Base-by-base conservation (phyloP, 345 rosid genomes). In the Sisymbrium irio region DNA sequence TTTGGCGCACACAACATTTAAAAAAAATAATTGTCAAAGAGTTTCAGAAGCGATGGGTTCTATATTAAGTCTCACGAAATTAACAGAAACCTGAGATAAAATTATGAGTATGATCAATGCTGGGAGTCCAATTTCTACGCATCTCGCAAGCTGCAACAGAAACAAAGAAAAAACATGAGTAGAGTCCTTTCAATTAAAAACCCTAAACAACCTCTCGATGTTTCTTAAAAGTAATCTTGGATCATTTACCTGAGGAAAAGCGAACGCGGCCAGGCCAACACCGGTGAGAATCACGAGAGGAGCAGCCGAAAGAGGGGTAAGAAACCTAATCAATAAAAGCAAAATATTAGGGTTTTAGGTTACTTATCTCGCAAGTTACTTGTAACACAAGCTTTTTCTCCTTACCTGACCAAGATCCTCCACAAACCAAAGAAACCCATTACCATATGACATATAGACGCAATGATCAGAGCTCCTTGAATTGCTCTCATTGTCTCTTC, bases 261-360 rank as follows among this genome's bases (percentile, higher is more conserved):
- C 93, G 25, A 35, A 82, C 1, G 79, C 82, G 42, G 81, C 85
- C 4, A 91, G 90, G 65, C 98, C 97, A 25, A 91, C 86, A 18
- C 89, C 97, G 8, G 94, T 90, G 59, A 94, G 96, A 82, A 85
- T 82, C 28, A 89, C 96, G 22, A 89, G 83, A 65, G 98, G 98
- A 78, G 79, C 85, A 27, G 88, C 92, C 7, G 98, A 86, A 32
- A 91, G 86, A 61, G 97, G 98, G 69, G 79, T 80, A 19, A 91
- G 89, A 81, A 80, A 91, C 81, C 97, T 94, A 78, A 22, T 17
- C 2, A 50, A 11, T 15, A 22, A 41, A 47, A 42, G 17, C 57
- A 33, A 55, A 59, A 17, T 9, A 18, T 58, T 20, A 28, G 40
- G 44, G 8, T 4, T 54, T 35, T 25, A 20, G 18, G 20, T 37